A percentile compares a stretch with the other conserved stretches of the same genome.
These are phyloP conservation scores for Lavandula angustifolia DNA, from an alignment of 257 asterid species.

Conservation along the genomic window DNA sequence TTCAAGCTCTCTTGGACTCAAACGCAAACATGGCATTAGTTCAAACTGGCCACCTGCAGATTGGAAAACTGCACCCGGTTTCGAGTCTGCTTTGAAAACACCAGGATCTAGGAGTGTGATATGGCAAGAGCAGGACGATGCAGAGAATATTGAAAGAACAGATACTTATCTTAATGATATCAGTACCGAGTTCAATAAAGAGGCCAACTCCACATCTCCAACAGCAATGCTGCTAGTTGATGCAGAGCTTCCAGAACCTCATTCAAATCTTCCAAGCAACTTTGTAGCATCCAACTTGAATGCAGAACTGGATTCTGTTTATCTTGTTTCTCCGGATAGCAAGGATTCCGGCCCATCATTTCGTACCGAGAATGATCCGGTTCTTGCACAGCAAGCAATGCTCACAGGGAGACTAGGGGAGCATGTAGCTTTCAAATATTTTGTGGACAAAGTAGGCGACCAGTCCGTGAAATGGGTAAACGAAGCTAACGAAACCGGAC, in stretches of 20 bases:
- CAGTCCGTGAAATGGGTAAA: conserved; percentile 77
- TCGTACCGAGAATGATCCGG: conserved; percentile 39
- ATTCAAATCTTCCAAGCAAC: conserved; percentile 31
- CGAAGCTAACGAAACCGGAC: conserved; percentile 70
- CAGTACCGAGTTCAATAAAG: conserved; percentile 32
- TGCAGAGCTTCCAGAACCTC: conserved; percentile 36
- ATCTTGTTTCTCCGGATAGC: conserved; percentile 38
- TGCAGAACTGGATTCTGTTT: conserved; percentile 35
- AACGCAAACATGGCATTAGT: conserved; percentile 36
- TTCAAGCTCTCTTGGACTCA: conserved; percentile 30
- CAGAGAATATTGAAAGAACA: conserved; percentile 30
- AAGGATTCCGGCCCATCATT: conserved; percentile 31
- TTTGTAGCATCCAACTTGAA: conserved; percentile 32
- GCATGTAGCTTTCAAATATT: conserved; percentile 66
- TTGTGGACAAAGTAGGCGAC: conserved; percentile 43
- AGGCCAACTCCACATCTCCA: conserved; percentile 31
- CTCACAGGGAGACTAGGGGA: conserved; percentile 89
- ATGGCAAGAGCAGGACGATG: conserved; percentile 26
- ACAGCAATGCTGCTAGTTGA: conserved; percentile 31
- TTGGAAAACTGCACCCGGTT: conserved; percentile 79
- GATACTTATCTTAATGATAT: conserved; percentile 35
- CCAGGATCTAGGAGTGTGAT: conserved; percentile 32
- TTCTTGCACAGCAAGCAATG: conserved; percentile 50
- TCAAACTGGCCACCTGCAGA: conserved; percentile 79
- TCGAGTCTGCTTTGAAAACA: conserved; percentile 29